Evolutionary conservation across 2,329 filamentous ascomycete genomes (phyloP).

Genomic region (Geoglossum cookeanum): DNA sequence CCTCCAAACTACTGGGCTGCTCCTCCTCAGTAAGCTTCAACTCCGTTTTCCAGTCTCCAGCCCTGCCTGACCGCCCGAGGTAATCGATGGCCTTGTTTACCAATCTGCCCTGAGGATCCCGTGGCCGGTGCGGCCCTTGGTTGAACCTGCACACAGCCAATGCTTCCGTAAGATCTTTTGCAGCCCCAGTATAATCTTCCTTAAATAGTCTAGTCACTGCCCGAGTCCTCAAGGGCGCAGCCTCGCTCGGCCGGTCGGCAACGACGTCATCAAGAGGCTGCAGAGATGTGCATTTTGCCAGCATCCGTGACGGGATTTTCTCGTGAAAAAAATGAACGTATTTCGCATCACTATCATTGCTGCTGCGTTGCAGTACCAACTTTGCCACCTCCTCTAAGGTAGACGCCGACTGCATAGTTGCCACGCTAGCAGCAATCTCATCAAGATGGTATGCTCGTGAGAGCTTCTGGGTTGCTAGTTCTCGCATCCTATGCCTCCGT

Average conservation of each 20-base stretch:
- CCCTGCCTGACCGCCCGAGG: neutral
- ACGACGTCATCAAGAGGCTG: constrained; percentile 50
- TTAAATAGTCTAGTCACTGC: constrained; percentile 60
- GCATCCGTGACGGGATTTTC: constrained; percentile 59
- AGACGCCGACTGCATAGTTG: constrained; percentile 64
- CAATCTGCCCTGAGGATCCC: constrained; percentile 9
- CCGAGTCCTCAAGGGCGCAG: constrained; percentile 49
- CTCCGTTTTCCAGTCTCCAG: constrained; percentile 27
- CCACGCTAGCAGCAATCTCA: constrained; percentile 67
- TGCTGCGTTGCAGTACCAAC: constrained; percentile 50
- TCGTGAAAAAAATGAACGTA: constrained; percentile 91
- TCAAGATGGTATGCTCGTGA: constrained; percentile 61
- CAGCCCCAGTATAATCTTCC: constrained; percentile 50
- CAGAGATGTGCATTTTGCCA: constrained; percentile 53
- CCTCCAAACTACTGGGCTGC: constrained; percentile 56
- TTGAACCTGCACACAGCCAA: constrained; percentile 35
- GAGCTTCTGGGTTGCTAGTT: constrained; percentile 62
- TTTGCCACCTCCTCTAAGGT: constrained; percentile 58
- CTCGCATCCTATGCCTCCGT: constrained; percentile 58
- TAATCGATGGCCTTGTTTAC: constrained; percentile 14
- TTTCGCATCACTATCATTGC: constrained; percentile 52
- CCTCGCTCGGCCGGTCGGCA: constrained; percentile 39
- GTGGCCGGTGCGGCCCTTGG: constrained; percentile 31
- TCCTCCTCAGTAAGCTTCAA: constrained; percentile 38
- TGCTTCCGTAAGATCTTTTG: constrained; percentile 49